Evolutionary conservation across 495 filamentous ascomycete genomes (phyloP).

Genomic region (Trichoderma erinaceum): DNA sequence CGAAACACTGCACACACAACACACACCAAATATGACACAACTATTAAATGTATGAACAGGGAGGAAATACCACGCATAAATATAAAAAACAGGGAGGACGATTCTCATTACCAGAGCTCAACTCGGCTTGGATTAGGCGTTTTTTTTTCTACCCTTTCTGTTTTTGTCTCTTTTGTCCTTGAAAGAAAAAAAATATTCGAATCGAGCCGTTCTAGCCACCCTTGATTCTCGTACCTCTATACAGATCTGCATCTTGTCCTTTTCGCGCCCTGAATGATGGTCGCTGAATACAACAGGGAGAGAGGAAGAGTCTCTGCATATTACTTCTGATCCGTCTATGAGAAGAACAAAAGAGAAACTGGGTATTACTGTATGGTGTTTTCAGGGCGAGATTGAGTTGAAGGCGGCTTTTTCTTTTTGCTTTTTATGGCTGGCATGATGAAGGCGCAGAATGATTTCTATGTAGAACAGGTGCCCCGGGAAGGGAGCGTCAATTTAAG

Average conservation of each 20-base stretch:
- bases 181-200: no score
- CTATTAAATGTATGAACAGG: background rate
- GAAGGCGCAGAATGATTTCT: background rate
- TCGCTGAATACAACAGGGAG: background rate
- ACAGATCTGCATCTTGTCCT: background rate
- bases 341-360: background rate
- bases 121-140: constrained; percentile 7
- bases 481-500: background rate
- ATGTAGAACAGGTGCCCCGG: background rate
- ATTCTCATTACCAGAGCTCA: constrained; percentile 7
- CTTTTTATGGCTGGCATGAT: background rate
- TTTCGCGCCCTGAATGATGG: background rate
- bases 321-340: background rate
- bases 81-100: background rate
- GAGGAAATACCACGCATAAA: background rate
- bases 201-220: no score
- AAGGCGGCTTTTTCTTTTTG: background rate
- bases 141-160: background rate
- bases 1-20: background rate
- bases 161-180: background rate
- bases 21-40: background rate
- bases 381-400: background rate
- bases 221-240: no score
- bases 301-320: background rate
- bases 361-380: background rate